phyloP scores from a whole-genome alignment of 2,329 filamentous ascomycete species.

The Colletotrichum brevisporum region DNA sequence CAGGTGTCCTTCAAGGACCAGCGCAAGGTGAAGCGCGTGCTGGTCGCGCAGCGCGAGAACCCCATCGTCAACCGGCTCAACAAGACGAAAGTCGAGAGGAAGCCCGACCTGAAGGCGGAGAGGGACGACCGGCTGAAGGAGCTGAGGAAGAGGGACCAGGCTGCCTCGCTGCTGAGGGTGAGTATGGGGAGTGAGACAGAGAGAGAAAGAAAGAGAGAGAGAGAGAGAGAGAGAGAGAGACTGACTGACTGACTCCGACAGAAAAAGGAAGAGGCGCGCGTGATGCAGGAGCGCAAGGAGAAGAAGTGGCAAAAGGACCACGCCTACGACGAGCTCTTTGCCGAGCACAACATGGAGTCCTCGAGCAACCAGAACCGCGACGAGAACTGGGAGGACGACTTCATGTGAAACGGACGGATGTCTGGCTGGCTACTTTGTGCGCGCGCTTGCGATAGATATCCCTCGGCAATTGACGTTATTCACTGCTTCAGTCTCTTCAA shows the following conservation, averaged over 20 bases:
- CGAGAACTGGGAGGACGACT: constrained; percentile 88
- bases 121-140: constrained; percentile 82
- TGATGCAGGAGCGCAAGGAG: constrained; percentile 86
- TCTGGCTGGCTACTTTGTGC: too few species aligned
- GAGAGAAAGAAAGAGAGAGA: too few species aligned
- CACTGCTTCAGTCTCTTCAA: too few species aligned
- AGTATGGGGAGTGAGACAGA: not conserved
- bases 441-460: too few species aligned
- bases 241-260: too few species aligned
- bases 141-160: constrained; percentile 79
- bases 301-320: constrained; percentile 98
- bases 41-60: constrained; percentile 87
- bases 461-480: too few species aligned
- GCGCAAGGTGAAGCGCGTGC: constrained; percentile 85
- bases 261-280: constrained; percentile 82
- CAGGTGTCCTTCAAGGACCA: constrained; percentile 96
- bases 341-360: constrained; percentile 81
- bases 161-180: constrained; percentile 73
- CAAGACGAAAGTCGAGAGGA: constrained; percentile 93
- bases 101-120: constrained; percentile 86
- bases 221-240: too few species aligned
- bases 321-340: constrained; percentile 93
- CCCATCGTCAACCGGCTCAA: constrained; percentile 96
- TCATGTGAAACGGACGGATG: constrained; percentile 75
- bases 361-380: constrained; percentile 89